phyloP scores from a whole-genome alignment of 1,284 basidiomycete species.

The Marasmius sp. region DNA sequence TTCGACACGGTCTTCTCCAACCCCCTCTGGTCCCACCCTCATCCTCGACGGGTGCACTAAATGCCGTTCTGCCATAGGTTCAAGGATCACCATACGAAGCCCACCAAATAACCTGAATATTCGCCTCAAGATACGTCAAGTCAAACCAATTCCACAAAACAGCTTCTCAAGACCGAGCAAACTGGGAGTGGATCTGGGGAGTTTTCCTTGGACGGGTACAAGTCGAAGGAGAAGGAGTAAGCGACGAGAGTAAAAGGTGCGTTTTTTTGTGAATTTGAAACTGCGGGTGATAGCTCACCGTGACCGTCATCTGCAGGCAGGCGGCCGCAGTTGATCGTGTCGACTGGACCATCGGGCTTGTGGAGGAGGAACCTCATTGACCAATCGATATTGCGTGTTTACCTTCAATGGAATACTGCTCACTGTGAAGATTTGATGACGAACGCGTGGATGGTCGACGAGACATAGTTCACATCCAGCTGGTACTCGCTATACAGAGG shows the following conservation, averaged over 20 bases:
- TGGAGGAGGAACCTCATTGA: conserved; percentile 84
- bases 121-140: conserved; percentile 83
- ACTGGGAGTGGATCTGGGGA: conserved; percentile 83
- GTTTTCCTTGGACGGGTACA: conserved; percentile 79
- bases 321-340: conserved; percentile 79
- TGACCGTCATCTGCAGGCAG: conserved; percentile 46
- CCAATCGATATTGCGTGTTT: conserved; percentile 69
- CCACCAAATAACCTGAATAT: conserved; percentile 93
- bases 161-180: conserved; percentile 84
- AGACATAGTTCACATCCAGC: conserved; percentile 69
- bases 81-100: conserved; percentile 81
- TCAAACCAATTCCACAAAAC: conserved; percentile 77
- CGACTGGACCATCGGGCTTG: conserved; percentile 68
- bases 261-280: conserved; percentile 9
- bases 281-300: not conserved
- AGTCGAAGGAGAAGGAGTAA: conserved; percentile 66
- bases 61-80: conserved; percentile 77
- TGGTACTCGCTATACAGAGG: conserved; percentile 88
- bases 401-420: conserved; percentile 9
- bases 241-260: conserved; percentile 78
- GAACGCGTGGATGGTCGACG: conserved; percentile 70
- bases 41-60: conserved; percentile 65
- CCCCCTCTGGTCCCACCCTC: conserved; percentile 11
- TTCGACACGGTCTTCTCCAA: not conserved
- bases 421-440: conserved; percentile 9